A percentile compares a stretch with the other conserved stretches of the same genome.
Evolutionary conservation across 1,139 yeast species (phyloP).

Genomic region (Geotrichum reessii): DNA sequence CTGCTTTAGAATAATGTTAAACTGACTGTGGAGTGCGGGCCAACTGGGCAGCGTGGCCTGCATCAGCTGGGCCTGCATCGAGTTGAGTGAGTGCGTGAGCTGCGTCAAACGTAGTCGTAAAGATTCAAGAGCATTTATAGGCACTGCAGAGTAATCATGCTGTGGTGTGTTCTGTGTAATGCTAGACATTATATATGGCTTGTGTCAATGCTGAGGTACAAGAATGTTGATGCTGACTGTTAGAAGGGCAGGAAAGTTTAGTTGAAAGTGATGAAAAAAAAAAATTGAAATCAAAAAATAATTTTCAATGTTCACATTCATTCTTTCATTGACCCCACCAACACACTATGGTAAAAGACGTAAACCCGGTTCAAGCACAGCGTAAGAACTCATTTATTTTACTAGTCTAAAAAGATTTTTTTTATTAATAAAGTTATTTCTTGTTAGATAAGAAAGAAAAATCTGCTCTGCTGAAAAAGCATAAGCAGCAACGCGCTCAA

Average conservation of each 20-base stretch:
- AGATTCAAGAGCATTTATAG: conserved; percentile 55
- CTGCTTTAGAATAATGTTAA: conserved; percentile 78
- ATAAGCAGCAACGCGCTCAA: conserved; percentile 27
- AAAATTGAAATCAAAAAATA: not conserved
- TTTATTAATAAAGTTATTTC: not conserved
- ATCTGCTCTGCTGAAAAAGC: conserved; percentile 29
- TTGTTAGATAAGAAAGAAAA: conserved; percentile 27
- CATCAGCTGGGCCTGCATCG: conserved; percentile 33
- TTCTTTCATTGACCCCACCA: not conserved
- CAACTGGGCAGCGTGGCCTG: conserved; percentile 37
- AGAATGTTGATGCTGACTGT: not conserved
- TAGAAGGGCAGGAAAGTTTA: not conserved
- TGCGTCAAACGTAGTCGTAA: conserved; percentile 56
- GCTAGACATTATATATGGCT: not conserved
- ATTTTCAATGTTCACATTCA: not conserved
- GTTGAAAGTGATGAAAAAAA: not conserved
- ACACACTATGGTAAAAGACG: conserved; percentile 23
- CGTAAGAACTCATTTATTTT: conserved; percentile 21
- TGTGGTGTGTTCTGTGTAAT: conserved; percentile 1
- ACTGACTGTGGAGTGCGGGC: conserved; percentile 67
- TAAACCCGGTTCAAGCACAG: conserved; percentile 27
- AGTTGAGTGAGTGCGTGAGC: conserved; percentile 36
- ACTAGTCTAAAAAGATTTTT: not conserved
- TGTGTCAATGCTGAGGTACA: not conserved
- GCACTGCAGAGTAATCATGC: conserved; percentile 41